Evolutionary conservation across 306 rosid species (phyloP).

Genomic region (Myrica gale): DNA sequence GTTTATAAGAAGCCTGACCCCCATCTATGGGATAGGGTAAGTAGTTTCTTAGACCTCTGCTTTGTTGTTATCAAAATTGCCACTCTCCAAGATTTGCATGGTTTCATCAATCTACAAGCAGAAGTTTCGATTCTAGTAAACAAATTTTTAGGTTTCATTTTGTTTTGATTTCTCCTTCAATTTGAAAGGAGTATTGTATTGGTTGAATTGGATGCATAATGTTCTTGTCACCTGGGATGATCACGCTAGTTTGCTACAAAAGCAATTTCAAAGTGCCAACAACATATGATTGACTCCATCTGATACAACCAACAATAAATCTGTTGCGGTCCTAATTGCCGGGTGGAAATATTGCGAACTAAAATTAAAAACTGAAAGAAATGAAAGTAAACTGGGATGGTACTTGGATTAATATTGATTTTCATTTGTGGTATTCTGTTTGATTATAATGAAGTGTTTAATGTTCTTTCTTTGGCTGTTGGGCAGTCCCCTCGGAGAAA

Average conservation of each 20-base stretch:
- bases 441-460: neutral
- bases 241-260: neutral
- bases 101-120: neutral
- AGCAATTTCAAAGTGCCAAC: neutral
- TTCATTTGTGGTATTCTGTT: too few relatives aligned
- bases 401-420: too few relatives aligned
- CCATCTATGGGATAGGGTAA: conserved; percentile 82
- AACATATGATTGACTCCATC: neutral
- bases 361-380: neutral
- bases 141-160: neutral
- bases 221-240: neutral
- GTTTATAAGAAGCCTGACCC: conserved; percentile 78
- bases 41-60: conserved; percentile 26
- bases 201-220: neutral
- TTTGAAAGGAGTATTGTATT: neutral
- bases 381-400: too few relatives aligned
- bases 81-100: neutral
- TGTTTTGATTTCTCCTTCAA: neutral
- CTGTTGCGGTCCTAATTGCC: neutral
- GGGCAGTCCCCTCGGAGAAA: conserved; percentile 87
- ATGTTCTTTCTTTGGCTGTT: conserved; percentile 17
- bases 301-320: neutral
- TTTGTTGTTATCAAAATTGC: neutral
- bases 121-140: neutral
- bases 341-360: neutral